Conservation (phyloP, 2,329 filamentous ascomycete species). For the Fusarium goolgardi region DNA sequence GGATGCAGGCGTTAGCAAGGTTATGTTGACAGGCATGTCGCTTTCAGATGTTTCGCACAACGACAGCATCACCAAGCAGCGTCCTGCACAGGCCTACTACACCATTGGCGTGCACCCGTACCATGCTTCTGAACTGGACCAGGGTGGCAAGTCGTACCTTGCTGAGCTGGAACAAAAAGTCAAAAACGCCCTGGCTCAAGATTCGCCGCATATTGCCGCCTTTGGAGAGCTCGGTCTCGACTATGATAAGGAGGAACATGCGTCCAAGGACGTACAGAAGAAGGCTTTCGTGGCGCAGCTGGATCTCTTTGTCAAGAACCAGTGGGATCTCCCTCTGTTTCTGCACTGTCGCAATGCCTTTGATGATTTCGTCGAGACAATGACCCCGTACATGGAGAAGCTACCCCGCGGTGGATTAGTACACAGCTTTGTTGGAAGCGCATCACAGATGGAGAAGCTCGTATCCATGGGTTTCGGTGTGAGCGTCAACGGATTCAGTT, state of each 20-base stretch:
- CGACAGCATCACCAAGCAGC: conserved; percentile 46
- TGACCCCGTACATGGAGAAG: conserved; percentile 53
- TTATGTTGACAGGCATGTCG: conserved; percentile 57
- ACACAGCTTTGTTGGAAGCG: conserved; percentile 45
- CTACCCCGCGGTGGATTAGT: conserved; percentile 42
- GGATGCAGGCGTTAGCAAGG: conserved; percentile 55
- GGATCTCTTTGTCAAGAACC: conserved; percentile 43
- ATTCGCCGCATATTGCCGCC: conserved; percentile 53
- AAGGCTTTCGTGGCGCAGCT: conserved; percentile 43
- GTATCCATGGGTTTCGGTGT: conserved; percentile 40
- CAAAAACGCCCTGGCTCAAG: conserved; percentile 42
- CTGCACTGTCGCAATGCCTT: conserved; percentile 46
- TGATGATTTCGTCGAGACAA: conserved; percentile 49
- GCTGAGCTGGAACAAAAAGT: conserved; percentile 42
- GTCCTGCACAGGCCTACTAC: conserved; percentile 53
- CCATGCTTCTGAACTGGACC: conserved; percentile 58
- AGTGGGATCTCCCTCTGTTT: conserved; percentile 45
- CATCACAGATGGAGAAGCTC: conserved; percentile 44
- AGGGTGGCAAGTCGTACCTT: conserved; percentile 43
- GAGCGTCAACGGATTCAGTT: conserved; percentile 62
- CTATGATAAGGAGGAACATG: conserved; percentile 59
- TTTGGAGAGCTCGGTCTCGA: conserved; percentile 64
- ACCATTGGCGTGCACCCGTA: conserved; percentile 65
- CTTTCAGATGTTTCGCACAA: conserved; percentile 48
- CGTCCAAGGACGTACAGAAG: conserved; percentile 51